Conservation (phyloP, 2,329 filamentous ascomycete species). For the Zalaria sp. region DNA sequence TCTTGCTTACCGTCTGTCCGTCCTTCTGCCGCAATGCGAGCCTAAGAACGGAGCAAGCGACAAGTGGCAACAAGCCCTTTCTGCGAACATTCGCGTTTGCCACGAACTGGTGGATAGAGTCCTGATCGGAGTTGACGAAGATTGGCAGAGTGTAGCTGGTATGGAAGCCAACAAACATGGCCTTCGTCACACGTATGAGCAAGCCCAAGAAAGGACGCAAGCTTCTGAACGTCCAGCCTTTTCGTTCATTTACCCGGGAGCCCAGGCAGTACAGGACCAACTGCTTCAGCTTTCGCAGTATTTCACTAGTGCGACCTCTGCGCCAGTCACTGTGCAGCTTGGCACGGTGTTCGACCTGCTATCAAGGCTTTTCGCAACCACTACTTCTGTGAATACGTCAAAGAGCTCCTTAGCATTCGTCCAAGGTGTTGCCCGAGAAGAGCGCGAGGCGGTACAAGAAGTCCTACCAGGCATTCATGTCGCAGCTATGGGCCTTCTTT, state of each 20-base stretch:
- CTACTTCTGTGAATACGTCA: slow-evolving; percentile 27
- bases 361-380: slow-evolving; percentile 54
- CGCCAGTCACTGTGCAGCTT: slow-evolving; percentile 52
- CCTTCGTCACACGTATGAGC: background rate
- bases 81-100: slow-evolving; percentile 45
- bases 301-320: slow-evolving; percentile 49
- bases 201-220: background rate
- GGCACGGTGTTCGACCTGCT: slow-evolving; percentile 55
- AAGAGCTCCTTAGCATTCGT: slow-evolving; percentile 43
- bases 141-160: slow-evolving; percentile 53
- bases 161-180: slow-evolving; percentile 3
- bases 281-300: slow-evolving; percentile 51
- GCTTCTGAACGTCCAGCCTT: slow-evolving; percentile 2
- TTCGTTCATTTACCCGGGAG: slow-evolving; percentile 47
- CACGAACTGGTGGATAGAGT: slow-evolving; percentile 63
- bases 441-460: slow-evolving; percentile 65
- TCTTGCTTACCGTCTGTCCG: slow-evolving; percentile 12
- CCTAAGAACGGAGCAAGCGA: slow-evolving; percentile 64
- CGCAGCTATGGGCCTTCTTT: slow-evolving; percentile 50
- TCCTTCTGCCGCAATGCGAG: slow-evolving; percentile 65
- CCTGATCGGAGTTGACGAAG: slow-evolving; percentile 66
- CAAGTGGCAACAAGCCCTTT: slow-evolving; percentile 62
- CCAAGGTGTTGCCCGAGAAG: slow-evolving; percentile 60
- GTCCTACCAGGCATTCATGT: slow-evolving; percentile 61
- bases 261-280: slow-evolving; percentile 53